These are phyloP conservation scores for Calonectria leucothoes DNA, from an alignment of 2,329 filamentous ascomycete genomes.

Conservation along the genomic window DNA sequence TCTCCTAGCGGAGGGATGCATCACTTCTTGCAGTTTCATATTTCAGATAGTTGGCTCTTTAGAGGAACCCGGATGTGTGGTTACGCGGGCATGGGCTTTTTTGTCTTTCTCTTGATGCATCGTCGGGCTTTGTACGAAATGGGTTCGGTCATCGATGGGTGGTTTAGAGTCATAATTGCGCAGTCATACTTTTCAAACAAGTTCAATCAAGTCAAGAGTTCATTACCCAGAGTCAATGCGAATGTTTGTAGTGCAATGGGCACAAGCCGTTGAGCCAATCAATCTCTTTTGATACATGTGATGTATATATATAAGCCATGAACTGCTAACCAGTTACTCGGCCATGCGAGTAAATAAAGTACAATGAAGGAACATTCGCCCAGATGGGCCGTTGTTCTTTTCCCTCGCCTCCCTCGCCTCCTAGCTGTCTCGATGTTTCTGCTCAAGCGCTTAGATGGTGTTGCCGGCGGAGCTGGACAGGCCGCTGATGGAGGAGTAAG, in stretches of 20 bases:
- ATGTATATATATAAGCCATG: not conserved
- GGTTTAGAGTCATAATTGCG: conserved; percentile 16
- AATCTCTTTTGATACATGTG: conserved; percentile 3
- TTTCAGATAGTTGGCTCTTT: conserved; percentile 15
- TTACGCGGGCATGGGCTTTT: conserved; percentile 1
- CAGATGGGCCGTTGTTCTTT: not conserved
- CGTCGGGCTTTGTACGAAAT: not conserved
- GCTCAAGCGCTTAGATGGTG: conserved; percentile 45
- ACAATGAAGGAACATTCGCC: conserved; percentile 18
- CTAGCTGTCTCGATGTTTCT: not conserved
- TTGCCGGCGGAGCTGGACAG: conserved; percentile 60
- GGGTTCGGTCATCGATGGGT: conserved; percentile 21
- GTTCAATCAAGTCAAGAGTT: not conserved
- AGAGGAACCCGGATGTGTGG: not conserved
- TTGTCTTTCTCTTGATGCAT: conserved; percentile 5
- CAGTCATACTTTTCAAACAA: not conserved
- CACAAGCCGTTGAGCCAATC: not conserved
- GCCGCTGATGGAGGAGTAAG: conserved; percentile 48
- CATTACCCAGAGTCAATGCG: not conserved
- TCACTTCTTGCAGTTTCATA: conserved; percentile 20
- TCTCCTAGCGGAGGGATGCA: conserved; percentile 13
- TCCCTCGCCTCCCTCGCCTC: not conserved
- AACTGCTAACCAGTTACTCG: not conserved
- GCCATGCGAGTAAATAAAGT: conserved; percentile 9
- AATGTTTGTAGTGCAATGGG: not conserved